phyloP scores from a whole-genome alignment of 768 basidiomycete genomes.

The Tulasnella sp. region DNA sequence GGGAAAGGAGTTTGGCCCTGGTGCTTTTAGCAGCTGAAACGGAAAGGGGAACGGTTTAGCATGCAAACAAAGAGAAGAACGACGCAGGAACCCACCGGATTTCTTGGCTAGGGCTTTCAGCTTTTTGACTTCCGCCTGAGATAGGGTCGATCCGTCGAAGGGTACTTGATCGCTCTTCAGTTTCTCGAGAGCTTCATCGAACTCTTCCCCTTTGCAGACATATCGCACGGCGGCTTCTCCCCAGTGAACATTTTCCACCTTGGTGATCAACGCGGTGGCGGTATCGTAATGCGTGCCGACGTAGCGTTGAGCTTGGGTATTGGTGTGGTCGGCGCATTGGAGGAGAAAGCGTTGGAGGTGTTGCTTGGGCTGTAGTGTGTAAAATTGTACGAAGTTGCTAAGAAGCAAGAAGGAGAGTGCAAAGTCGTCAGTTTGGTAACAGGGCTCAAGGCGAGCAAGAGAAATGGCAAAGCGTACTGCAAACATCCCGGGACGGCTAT shows the following conservation, averaged over 20 bases:
- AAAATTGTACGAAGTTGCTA: background rate
- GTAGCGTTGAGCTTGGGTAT: background rate
- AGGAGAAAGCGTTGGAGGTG: background rate
- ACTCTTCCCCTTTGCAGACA: background rate
- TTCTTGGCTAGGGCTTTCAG: no score
- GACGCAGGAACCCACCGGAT: no score
- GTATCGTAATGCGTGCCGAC: background rate
- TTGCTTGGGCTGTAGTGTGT: background rate
- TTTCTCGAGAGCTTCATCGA: background rate
- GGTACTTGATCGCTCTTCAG: background rate
- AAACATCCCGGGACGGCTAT: background rate
- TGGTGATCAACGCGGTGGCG: background rate
- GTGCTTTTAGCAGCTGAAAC: no score
- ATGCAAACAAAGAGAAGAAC: no score
- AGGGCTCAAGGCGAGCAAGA: no score
- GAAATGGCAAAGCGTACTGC: background rate
- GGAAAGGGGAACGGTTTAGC: no score
- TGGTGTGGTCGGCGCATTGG: background rate
- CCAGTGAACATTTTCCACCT: background rate
- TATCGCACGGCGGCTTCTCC: background rate
- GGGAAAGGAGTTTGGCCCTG: background rate
- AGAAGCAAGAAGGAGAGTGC: background rate
- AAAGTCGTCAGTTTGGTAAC: background rate
- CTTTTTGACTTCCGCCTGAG: no score
- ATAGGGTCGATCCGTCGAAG: background rate